Evolutionary conservation across 208 protist genomes (phyloP), one percentile per base, ranked within the genome.

Genomic region (Trypanosoma scelopori): DNA sequence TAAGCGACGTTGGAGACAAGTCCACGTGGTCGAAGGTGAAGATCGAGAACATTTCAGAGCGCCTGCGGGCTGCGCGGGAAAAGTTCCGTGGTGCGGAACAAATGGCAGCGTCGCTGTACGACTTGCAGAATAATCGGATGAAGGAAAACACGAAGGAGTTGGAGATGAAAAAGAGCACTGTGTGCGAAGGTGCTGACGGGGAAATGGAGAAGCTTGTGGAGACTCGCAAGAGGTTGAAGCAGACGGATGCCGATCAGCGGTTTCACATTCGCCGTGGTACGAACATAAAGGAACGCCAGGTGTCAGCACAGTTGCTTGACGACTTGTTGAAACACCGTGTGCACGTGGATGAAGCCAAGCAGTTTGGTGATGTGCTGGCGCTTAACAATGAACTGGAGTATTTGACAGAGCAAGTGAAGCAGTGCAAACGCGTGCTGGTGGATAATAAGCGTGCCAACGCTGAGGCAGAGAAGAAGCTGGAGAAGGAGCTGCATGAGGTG

Each of bases 191-290:
- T 51, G 77, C 84, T 60, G 76, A 85, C 16, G 77, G 76, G 32
- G 85, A 94, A 67, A 87, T 92, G 84, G 69, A 71, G 25, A 74
- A 76, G 52, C 78, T 91, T 45, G 60, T 61, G n/a, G 77, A 79
- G 55, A 74, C 78, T 12, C 83, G 81, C 49, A 47, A 59, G 0
- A 70, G 79, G 20, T 65, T 90, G 27, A 64, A 73, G 50, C 84
- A 91, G 67, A 57, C 89, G 20, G 82, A 89, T 43, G 57, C 65
- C 55, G 88, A 94, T 69, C 73, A 87, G 72, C 68, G 62, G 39
- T 90, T 71, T 66, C 88, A 94, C 79, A 69, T 79, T 55, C 70
- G 80, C 55, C 88, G 88, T 59, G 88, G 88, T 46, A 91, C 88
- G 15, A 70, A 62, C 65, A 73, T 65, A 45, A 56, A 53, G 58